Conservation (phyloP, 73 alveolate species). For the Stentor coeruleus region DNA sequence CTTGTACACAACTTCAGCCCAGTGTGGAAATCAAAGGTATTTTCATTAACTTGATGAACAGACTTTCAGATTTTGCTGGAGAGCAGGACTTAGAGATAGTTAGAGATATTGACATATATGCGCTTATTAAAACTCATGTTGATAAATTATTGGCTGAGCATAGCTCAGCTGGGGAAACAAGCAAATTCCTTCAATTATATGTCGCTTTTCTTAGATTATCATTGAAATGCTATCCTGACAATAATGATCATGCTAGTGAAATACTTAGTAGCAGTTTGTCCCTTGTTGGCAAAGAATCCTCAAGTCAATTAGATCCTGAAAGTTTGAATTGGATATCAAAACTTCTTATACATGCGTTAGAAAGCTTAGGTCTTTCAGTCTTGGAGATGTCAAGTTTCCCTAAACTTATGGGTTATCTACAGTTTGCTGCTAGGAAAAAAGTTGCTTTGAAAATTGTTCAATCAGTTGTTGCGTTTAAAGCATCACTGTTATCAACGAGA, state of each 20-base stretch:
- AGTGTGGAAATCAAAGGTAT: slow-evolving; percentile 87
- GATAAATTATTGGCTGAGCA: slow-evolving; percentile 82
- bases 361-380: slow-evolving; percentile 66
- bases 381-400: slow-evolving; percentile 78
- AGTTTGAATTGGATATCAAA: slow-evolving; percentile 78
- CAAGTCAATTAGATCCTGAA: slow-evolving; percentile 48
- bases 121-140: slow-evolving; percentile 79
- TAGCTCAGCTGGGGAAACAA: slow-evolving; percentile 50
- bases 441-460: slow-evolving; percentile 77
- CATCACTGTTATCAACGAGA: slow-evolving; percentile 48
- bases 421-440: slow-evolving; percentile 63
- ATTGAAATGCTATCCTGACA: slow-evolving; percentile 82
- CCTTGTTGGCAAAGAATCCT: slow-evolving; percentile 55
- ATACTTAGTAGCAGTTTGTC: slow-evolving; percentile 69
- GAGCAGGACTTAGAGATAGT: slow-evolving; percentile 44
- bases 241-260: slow-evolving; percentile 61
- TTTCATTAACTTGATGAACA: slow-evolving; percentile 87
- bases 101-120: slow-evolving; percentile 76
- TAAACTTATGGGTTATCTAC: slow-evolving; percentile 79
- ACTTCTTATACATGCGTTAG: slow-evolving; percentile 86
- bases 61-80: slow-evolving; percentile 87
- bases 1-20: slow-evolving; percentile 78
- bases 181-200: slow-evolving; percentile 82
- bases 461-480: slow-evolving; percentile 57
- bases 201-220: slow-evolving; percentile 87